Conservation (phyloP, 306 rosid genomes). For the Rosa persica region DNA sequence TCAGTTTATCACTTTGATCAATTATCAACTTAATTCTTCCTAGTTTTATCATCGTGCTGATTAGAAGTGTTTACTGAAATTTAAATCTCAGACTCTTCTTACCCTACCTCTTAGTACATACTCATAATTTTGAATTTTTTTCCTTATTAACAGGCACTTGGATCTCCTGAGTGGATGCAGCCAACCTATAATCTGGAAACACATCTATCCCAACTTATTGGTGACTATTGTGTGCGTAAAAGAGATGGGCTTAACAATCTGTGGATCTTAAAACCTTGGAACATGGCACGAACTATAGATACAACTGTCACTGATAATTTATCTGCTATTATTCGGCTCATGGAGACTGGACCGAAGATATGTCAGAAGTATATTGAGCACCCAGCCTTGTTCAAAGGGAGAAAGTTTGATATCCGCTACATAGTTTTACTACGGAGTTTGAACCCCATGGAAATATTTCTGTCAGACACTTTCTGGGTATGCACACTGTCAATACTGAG, state of each 20-base stretch:
- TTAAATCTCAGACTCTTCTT: background rate
- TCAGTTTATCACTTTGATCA: background rate
- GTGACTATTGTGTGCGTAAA: constrained; percentile 67
- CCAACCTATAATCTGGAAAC: constrained; percentile 91
- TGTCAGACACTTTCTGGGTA: constrained; percentile 95
- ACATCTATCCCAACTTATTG: constrained; percentile 80
- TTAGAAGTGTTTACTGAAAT: background rate
- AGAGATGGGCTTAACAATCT: constrained; percentile 68
- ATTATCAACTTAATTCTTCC: background rate
- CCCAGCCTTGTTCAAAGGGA: constrained; percentile 84
- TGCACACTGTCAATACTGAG: constrained; percentile 25
- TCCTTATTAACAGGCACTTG: constrained; percentile 56
- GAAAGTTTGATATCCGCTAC: constrained; percentile 88
- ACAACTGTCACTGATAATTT: constrained; percentile 82
- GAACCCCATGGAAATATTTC: constrained; percentile 76
- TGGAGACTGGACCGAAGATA: constrained; percentile 97
- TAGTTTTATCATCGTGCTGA: background rate
- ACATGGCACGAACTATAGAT: constrained; percentile 98
- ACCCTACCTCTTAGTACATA: background rate
- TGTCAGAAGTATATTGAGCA: constrained; percentile 96
- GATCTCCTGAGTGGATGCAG: constrained; percentile 92
- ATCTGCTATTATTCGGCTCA: constrained; percentile 75
- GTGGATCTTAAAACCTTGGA: constrained; percentile 99
- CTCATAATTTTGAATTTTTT: background rate
- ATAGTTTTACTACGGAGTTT: constrained; percentile 78